phyloP scores from a whole-genome alignment of 108 stramenopile genomes.

The Chaetoceros tenuissimus region DNA sequence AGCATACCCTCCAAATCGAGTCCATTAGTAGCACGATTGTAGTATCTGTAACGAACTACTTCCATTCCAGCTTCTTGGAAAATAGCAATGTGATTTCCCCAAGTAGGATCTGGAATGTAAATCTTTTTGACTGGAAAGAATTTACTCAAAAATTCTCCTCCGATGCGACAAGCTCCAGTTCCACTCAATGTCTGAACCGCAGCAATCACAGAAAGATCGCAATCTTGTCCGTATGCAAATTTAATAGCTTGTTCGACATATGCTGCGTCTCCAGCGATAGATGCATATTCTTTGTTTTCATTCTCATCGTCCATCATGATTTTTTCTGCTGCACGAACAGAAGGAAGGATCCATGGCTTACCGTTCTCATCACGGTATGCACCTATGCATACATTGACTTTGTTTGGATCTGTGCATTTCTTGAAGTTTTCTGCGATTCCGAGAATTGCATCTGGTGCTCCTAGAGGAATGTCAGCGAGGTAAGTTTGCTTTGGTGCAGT shows the following conservation, averaged over 20 bases:
- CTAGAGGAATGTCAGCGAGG: conserved; percentile 61
- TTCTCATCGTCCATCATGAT: conserved; percentile 42
- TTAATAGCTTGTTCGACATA: conserved; percentile 77
- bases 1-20: conserved; percentile 85
- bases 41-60: conserved; percentile 86
- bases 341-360: conserved; percentile 89
- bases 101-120: conserved; percentile 91
- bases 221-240: conserved; percentile 90
- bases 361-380: conserved; percentile 91
- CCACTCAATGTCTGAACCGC: conserved; percentile 93
- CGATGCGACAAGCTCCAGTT: conserved; percentile 94
- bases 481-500: conserved; percentile 6
- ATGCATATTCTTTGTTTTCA: conserved; percentile 92
- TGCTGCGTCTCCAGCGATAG: conserved; percentile 82
- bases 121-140: conserved; percentile 62
- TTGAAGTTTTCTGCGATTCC: conserved; percentile 95
- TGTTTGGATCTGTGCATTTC: conserved; percentile 62
- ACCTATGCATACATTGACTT: conserved; percentile 92
- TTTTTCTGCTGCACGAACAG: conserved; percentile 85
- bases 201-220: conserved; percentile 57
- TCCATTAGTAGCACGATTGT: conserved; percentile 69
- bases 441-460: conserved; percentile 95
- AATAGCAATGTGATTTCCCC: conserved; percentile 97
- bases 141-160: conserved; percentile 75
- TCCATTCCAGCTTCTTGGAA: conserved; percentile 82